Conservation (phyloP, 306 rosid species). For the Trifolium subterraneum region DNA sequence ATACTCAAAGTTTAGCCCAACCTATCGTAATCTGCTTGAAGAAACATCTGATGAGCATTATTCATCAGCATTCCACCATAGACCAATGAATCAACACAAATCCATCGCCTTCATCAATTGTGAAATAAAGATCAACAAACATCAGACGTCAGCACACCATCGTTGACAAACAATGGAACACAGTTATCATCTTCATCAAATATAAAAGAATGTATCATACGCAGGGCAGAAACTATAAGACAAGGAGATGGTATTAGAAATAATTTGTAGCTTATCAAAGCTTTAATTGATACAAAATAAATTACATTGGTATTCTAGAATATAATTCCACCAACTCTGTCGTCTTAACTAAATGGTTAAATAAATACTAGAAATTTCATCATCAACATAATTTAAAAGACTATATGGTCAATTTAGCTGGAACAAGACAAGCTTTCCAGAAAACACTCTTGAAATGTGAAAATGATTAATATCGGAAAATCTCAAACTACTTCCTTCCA, state of each 20-base stretch:
- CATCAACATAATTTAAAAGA: constrained; percentile 18
- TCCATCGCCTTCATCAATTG: constrained; percentile 21
- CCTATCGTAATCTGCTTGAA: background rate
- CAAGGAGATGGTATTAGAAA: constrained; percentile 14
- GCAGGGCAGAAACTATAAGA: background rate
- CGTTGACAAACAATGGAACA: constrained; percentile 7
- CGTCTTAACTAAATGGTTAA: constrained; percentile 22
- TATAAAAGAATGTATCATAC: constrained; percentile 23
- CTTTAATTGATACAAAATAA: constrained; percentile 20
- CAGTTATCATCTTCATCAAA: background rate
- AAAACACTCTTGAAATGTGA: constrained; percentile 29
- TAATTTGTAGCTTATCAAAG: constrained; percentile 22
- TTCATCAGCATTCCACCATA: constrained; percentile 5
- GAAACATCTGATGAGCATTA: background rate
- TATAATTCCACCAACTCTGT: constrained; percentile 8
- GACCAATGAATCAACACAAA: background rate
- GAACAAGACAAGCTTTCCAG: constrained; percentile 35
- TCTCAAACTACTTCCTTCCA: constrained; percentile 71
- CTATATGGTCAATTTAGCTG: constrained; percentile 35
- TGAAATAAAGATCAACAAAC: constrained; percentile 18
- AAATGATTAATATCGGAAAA: constrained; percentile 26
- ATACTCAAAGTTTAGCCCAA: background rate
- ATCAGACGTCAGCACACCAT: constrained; percentile 9
- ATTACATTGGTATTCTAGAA: constrained; percentile 27
- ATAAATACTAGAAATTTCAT: constrained; percentile 18